These are phyloP conservation scores for Pichia californica DNA, from an alignment of 805 yeast species.

Conservation along the genomic window DNA sequence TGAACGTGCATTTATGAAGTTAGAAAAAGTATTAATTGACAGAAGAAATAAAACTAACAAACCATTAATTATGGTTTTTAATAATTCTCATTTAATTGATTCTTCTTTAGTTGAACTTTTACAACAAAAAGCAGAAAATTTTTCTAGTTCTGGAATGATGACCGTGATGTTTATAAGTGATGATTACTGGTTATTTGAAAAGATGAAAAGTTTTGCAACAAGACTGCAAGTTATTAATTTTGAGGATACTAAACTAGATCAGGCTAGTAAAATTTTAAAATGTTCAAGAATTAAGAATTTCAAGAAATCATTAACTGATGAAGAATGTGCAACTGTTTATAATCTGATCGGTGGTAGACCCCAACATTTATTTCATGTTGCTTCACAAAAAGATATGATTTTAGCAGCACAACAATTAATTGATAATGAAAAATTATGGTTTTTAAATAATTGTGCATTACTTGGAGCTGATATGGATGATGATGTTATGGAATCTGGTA, in stretches of 20 bases:
- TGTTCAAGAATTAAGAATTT: conserved; percentile 42
- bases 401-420: conserved; percentile 63
- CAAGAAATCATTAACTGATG: conserved; percentile 33
- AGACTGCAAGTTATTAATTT: conserved; percentile 68
- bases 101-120: conserved; percentile 68
- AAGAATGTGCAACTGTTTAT: conserved; percentile 38
- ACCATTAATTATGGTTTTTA: conserved; percentile 66
- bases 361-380: conserved; percentile 70
- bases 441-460: conserved; percentile 73
- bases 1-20: conserved; percentile 71
- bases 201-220: conserved; percentile 65
- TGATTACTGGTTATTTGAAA: conserved; percentile 83
- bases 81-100: conserved; percentile 67
- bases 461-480: conserved; percentile 79
- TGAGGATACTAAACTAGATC: conserved; percentile 49
- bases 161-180: conserved; percentile 69
- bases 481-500: conserved; percentile 81
- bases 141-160: conserved; percentile 67
- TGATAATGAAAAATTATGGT: conserved; percentile 81
- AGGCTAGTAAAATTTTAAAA: conserved; percentile 49
- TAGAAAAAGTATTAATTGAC: conserved; percentile 63
- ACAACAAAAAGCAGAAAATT: conserved; percentile 77
- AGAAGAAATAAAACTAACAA: conserved; percentile 35
- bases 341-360: conserved; percentile 79
- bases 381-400: conserved; percentile 49